Base-by-base conservation (phyloP, 805 yeast genomes). In the Candida anglica region DNA sequence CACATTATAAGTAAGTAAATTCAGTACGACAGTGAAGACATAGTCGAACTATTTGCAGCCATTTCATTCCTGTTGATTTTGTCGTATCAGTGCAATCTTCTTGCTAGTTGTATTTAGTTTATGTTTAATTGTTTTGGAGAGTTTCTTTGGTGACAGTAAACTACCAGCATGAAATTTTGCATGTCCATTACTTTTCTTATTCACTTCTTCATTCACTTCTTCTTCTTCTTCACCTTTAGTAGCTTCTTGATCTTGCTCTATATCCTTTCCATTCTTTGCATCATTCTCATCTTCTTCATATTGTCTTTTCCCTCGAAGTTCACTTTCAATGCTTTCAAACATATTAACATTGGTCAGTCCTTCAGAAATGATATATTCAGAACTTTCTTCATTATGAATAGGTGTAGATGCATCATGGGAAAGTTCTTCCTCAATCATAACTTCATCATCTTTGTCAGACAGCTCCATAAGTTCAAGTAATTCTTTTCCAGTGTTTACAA, bases 401-500 rank as follows among this genome's bases (percentile, higher is more conserved):
- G 65, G 66, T 5, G 63, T 57, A 1, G 63, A 56, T 1, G 48
- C 56, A 29, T 48, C 41, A 31, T 46, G 48, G 15, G 34, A 27
- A 14, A 6, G 7, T 21, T 15, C 23, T 21, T 30, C 35, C 14
- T 33, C 28, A 20, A 33, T 40, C 14, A 47, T 28, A 3, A 37
- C 25, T n/a, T 47, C 58, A 3, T 49, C 56, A 19, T 48, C 56
- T 4, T 47, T 44, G 23, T 41, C 45, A 23, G 36, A n/a, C n/a
- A n/a, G n/a, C 30, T 56, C 62, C 26, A 56, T 58, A 28, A 53
- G 27, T n/a, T 34, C 23, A 11, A 54, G 41, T 19, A 57, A 42
- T 15, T 50, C 50, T 16, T 44, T 43, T 29, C 66, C 61, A 14
- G 63, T 58, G 17, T 36, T 41, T 15, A 66, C 58, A 39, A 60